Conservation (phyloP, 176 grass and related monocot genomes). For the Cenchrus americanus region DNA sequence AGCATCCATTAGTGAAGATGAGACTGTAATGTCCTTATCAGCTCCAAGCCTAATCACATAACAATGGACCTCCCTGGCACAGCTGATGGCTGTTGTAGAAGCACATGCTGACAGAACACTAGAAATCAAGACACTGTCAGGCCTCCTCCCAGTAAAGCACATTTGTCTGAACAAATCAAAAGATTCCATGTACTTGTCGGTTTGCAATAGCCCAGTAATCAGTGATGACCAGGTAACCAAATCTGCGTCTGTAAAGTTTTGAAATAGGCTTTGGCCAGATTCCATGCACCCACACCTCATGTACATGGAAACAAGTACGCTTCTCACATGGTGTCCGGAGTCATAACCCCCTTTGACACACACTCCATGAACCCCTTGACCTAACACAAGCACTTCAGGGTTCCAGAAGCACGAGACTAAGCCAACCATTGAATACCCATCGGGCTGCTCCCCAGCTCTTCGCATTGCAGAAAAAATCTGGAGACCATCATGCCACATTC, state of each 20-base stretch:
- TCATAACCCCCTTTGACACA: constrained; percentile 65
- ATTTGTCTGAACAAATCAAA: constrained; percentile 55
- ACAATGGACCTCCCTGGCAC: constrained; percentile 58
- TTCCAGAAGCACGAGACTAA: constrained; percentile 60
- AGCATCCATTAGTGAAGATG: constrained; percentile 62
- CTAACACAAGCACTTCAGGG: constrained; percentile 34
- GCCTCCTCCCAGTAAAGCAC: constrained; percentile 49
- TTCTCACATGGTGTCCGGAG: constrained; percentile 60
- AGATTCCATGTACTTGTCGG: constrained; percentile 37
- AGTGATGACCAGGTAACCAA: constrained; percentile 74
- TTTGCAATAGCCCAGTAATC: constrained; percentile 55
- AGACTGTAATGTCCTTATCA: constrained; percentile 44
- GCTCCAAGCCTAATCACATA: constrained; percentile 48
- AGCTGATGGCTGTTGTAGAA: constrained; percentile 45
- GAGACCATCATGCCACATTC: constrained; percentile 59
- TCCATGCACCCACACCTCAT: constrained; percentile 48
- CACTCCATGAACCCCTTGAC: constrained; percentile 51
- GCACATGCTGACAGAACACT: constrained; percentile 60
- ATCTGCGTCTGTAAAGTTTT: constrained; percentile 41
- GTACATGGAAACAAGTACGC: constrained; percentile 69
- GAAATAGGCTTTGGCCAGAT: constrained; percentile 49
- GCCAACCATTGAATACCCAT: constrained; percentile 68
- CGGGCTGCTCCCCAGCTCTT: constrained; percentile 37
- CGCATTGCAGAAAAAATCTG: constrained; percentile 50
- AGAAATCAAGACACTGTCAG: constrained; percentile 58